phyloP scores from a whole-genome alignment of 2,329 filamentous ascomycete species.

The Colletotrichum sp. region DNA sequence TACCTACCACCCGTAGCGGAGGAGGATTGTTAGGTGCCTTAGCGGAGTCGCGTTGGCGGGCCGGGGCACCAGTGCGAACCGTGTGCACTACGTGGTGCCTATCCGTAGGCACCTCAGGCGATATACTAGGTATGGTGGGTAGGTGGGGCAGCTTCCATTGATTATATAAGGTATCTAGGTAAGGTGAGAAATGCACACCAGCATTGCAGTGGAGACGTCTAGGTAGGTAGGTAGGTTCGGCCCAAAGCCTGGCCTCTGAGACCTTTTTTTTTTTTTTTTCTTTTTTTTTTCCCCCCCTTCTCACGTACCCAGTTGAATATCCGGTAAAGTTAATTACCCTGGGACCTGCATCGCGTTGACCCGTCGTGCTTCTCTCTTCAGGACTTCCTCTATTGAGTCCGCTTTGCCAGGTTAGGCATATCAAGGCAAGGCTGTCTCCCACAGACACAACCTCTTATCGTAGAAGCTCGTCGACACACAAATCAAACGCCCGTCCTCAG shows the following conservation, averaged over 20 bases:
- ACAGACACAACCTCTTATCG: slow-evolving; percentile 72
- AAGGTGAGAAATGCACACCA: not conserved
- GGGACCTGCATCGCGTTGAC: not conserved
- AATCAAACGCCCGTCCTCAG: slow-evolving; percentile 32
- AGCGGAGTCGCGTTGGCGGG: not conserved
- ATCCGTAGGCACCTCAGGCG: no score
- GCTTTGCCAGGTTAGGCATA: not conserved
- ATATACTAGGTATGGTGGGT: not conserved
- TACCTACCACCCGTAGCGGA: not conserved
- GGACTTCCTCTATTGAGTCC: not conserved
- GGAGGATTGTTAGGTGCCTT: not conserved
- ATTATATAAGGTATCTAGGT: not conserved
- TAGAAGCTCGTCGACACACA: slow-evolving; percentile 80
- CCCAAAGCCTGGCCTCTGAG: not conserved
- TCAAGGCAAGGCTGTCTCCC: slow-evolving; percentile 43
- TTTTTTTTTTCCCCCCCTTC: no score
- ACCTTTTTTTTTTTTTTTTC: not conserved
- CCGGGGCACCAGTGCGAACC: not conserved
- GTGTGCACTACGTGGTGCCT: not conserved
- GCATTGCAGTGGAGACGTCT: not conserved
- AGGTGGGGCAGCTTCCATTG: not conserved
- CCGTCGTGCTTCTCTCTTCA: not conserved
- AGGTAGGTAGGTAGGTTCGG: not conserved
- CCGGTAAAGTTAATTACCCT: not conserved
- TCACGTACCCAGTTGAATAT: no score